Evolutionary conservation across 2,329 filamentous ascomycete genomes (phyloP).

Genomic region (Aspergillus arachidicola): DNA sequence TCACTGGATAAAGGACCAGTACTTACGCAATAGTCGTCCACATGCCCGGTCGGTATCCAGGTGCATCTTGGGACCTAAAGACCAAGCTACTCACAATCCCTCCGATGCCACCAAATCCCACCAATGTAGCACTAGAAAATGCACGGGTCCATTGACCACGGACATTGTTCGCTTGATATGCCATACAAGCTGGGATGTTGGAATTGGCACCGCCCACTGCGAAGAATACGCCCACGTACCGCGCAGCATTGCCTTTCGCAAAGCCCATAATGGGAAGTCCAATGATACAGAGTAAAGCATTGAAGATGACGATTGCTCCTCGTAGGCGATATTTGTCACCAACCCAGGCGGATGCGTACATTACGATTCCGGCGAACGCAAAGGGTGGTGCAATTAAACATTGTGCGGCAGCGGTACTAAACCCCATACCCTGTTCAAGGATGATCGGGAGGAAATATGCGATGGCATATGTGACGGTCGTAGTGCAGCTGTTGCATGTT

Average conservation of each 20-base stretch:
- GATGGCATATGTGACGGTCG: constrained; percentile 73
- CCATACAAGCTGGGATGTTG: constrained; percentile 67
- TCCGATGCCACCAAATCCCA: constrained; percentile 74
- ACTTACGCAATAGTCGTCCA: constrained; percentile 36
- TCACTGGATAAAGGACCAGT: neutral
- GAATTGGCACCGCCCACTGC: constrained; percentile 73
- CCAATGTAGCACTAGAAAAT: constrained; percentile 73
- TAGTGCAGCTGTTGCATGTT: constrained; percentile 50
- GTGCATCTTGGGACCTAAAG: constrained; percentile 56
- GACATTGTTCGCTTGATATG: constrained; percentile 86
- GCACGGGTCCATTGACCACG: constrained; percentile 87
- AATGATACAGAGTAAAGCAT: constrained; percentile 67
- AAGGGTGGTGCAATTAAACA: constrained; percentile 73
- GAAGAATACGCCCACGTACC: constrained; percentile 77
- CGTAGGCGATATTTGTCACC: constrained; percentile 70
- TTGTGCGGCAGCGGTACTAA: constrained; percentile 64
- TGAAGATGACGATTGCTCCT: constrained; percentile 67
- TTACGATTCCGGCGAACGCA: constrained; percentile 64
- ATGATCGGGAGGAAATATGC: constrained; percentile 80
- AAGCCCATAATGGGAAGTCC: constrained; percentile 76
- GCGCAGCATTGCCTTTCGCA: constrained; percentile 55
- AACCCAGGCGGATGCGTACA: constrained; percentile 61
- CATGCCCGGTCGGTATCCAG: constrained; percentile 35
- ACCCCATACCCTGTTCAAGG: constrained; percentile 63
- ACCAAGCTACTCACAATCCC: constrained; percentile 75